Conservation (phyloP, 2,329 filamentous ascomycete species). For the Hortaea sp. region DNA sequence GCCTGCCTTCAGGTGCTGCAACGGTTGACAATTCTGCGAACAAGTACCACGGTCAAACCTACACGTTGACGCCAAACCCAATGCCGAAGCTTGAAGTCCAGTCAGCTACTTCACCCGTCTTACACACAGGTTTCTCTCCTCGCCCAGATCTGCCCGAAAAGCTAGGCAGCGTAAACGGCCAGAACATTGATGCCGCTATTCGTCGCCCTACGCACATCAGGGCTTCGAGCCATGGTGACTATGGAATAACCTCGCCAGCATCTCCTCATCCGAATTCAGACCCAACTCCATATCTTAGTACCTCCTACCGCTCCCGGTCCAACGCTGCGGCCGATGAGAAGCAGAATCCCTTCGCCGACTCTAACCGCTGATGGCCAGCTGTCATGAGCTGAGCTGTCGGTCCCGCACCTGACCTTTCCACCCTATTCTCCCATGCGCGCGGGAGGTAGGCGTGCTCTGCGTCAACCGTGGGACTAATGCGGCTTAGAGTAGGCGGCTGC, state of each 20-base stretch:
- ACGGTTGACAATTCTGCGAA: conserved; percentile 32
- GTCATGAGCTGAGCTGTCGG: conserved; percentile 26
- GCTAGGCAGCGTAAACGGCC: conserved; percentile 33
- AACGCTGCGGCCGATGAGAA: background rate
- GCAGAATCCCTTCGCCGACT: conserved; percentile 31
- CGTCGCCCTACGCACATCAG: conserved; percentile 35
- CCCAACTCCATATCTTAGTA: conserved; percentile 1
- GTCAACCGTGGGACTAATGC: conserved; percentile 25
- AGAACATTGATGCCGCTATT: conserved; percentile 31
- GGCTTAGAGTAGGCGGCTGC: conserved; percentile 14
- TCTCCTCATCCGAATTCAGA: conserved; percentile 20
- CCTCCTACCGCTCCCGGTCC: conserved; percentile 1
- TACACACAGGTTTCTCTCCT: conserved; percentile 19
- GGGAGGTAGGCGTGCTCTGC: conserved; percentile 27
- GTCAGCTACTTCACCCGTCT: conserved; percentile 19
- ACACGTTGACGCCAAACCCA: conserved; percentile 35
- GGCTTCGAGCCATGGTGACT: conserved; percentile 35
- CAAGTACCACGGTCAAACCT: conserved; percentile 33
- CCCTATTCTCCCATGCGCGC: conserved; percentile 21
- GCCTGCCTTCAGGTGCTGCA: conserved; percentile 1
- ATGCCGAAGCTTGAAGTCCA: conserved; percentile 32
- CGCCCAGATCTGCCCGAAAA: conserved; percentile 25
- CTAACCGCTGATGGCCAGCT: conserved; percentile 27
- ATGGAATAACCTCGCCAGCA: conserved; percentile 33
- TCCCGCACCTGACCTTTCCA: conserved; percentile 34